Conservation (phyloP, 2,329 filamentous ascomycete genomes). For the Penicillium hordei region DNA sequence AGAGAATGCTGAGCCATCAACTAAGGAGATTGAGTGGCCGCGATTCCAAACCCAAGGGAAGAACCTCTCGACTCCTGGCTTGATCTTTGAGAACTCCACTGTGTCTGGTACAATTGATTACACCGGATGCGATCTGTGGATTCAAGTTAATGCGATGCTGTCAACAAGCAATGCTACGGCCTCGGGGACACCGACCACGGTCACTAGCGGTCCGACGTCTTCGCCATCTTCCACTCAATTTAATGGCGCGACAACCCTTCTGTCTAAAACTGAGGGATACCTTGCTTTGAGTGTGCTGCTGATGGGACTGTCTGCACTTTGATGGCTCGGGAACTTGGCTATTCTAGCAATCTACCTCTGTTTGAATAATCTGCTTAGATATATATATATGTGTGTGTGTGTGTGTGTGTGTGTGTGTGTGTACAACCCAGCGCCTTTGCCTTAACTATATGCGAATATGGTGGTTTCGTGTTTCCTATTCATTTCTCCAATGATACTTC, state of each 20-base stretch:
- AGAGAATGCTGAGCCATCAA: conserved; percentile 17
- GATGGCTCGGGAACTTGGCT: background rate
- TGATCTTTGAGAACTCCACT: conserved; percentile 16
- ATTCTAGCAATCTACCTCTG: background rate
- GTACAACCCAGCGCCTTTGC: background rate
- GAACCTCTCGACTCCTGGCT: conserved; percentile 2
- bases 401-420: no score
- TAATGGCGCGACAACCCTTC: background rate
- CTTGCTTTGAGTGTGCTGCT: background rate
- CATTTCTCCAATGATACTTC: background rate
- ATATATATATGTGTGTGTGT: no score
- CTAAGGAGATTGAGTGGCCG: conserved; percentile 16
- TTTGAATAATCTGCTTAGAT: no score
- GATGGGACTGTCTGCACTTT: background rate
- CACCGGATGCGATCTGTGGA: conserved; percentile 17
- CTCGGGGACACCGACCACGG: background rate
- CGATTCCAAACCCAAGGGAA: conserved; percentile 8
- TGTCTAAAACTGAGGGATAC: background rate
- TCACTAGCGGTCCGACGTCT: background rate
- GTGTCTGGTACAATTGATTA: conserved; percentile 16
- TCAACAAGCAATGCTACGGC: background rate
- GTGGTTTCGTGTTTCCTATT: background rate
- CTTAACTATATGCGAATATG: background rate
- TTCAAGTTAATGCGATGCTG: conserved; percentile 11
- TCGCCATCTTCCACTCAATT: background rate